Base-by-base conservation (phyloP, 257 asterid genomes). In the Gynochthodes officinalis region DNA sequence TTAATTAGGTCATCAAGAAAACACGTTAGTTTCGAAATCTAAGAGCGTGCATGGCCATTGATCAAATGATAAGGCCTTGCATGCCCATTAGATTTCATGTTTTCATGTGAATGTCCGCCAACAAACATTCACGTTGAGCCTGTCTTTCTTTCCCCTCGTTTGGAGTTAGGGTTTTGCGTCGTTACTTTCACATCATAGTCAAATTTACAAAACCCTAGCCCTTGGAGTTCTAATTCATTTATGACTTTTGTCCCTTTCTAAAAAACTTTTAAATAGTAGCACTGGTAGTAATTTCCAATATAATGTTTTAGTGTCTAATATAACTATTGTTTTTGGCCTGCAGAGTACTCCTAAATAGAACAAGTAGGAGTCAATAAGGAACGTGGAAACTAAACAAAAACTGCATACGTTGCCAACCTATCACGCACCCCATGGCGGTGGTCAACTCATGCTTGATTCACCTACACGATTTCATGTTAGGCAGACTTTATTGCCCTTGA, bases 51-150 rank as follows among this genome's bases (percentile, higher is more conserved):
- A 30, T 62, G 67, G 28, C 60, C 53, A 2, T 58, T 11, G 18
- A 44, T 43, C n/a, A n/a, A n/a, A n/a, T n/a, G n/a, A n/a, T n/a
- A n/a, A n/a, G n/a, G n/a, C n/a, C n/a, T 42, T 50, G 74, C 49
- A 40, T 44, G 62, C 12, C 32, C 40, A 62, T 44, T 19, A 69
- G 73, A 69, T 69, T 74, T 78, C 73, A 82, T 62, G 79, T 74
- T 72, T 79, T 80, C 83, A 84, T 81, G 90, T 85, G 95, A 91
- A 89, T 88, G 88, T 84, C 82, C 82, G 78, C 88, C 87, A 91
- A 91, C 96, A 89, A 89, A 89, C 96, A 91, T 89, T 89, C 97
- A 89, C 93, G 96, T 91, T 69, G 93, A 89, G 79, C 84, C 84
- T 79, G 77, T 83, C 71, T 84, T 77, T 32, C 3, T 30, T 30